These are phyloP conservation scores for Gossypium longicalyx DNA, from an alignment of 345 rosid genomes.

Conservation along the genomic window DNA sequence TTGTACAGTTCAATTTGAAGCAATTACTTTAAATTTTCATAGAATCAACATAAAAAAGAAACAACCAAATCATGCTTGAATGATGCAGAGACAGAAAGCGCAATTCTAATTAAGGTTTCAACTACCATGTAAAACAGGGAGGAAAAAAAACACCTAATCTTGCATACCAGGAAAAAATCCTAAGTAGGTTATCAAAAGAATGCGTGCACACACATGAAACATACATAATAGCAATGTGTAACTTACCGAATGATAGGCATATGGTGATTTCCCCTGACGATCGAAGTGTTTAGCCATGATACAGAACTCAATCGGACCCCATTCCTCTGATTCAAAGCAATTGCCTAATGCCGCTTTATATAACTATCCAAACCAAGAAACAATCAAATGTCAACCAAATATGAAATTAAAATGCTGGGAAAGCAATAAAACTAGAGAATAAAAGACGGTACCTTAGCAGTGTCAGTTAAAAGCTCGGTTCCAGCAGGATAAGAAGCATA, in stretches of 20 bases:
- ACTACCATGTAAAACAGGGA: not conserved
- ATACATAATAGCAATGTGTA: not conserved
- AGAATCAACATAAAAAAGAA: not conserved
- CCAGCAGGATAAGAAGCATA: slow-evolving; percentile 93
- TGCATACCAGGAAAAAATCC: slow-evolving; percentile 1
- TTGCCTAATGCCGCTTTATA: slow-evolving; percentile 87
- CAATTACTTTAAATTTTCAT: not conserved
- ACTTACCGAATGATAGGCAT: slow-evolving; percentile 85
- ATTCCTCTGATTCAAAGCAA: slow-evolving; percentile 78
- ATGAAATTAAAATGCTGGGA: not conserved
- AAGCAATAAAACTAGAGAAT: not conserved
- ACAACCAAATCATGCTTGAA: not conserved
- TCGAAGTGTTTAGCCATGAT: slow-evolving; percentile 89
- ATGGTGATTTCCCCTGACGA: slow-evolving; percentile 88
- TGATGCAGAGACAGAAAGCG: not conserved
- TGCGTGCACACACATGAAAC: not conserved
- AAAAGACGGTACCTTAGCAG: slow-evolving; percentile 46
- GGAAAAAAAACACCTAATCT: not conserved
- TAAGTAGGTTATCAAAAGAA: not conserved
- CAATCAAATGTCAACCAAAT: slow-evolving; percentile 2
- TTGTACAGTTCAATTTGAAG: not conserved
- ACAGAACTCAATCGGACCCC: slow-evolving; percentile 82
- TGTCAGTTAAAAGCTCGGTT: slow-evolving; percentile 80
- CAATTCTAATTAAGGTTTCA: not conserved
- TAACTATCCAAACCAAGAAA: slow-evolving; percentile 35